Evolutionary conservation across 371 early-diverging fungal genomes (phyloP), one percentile per base, ranked within the genome.

Genomic region (Choanephora cucurbitarum): DNA sequence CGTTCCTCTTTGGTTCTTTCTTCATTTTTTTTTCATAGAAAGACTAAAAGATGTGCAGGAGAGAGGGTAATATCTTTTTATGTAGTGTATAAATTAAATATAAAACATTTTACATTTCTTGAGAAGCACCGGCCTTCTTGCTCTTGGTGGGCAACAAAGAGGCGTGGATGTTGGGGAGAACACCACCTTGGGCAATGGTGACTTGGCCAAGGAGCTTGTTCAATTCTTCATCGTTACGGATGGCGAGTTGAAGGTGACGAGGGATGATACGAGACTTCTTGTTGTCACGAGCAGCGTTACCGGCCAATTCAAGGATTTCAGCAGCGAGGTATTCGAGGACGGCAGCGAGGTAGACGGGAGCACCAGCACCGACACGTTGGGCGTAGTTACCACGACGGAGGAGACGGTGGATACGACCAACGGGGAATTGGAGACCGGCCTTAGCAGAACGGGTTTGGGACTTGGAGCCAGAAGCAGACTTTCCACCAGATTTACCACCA

Each of bases 241-340:
- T 92, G 82, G 96, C 95, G 60, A 92, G 84, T 72, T 92, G 92
- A 58, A 93, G 73, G 79, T 93, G 92, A 64, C 92, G 90, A 62
- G 91, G 92, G 68, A 92, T 93, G 74, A 96, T 93, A 84, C 94
- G 90, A 61, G 91, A 85, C 88, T 93, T 95, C 88, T 92, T 92
- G 88, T 95, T 94, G 78, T 95, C 96, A 66, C 94, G 90, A 55
- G 94, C 93, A 64, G 95, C 95, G 80, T 94, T 97, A 64, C 96
- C 96, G 50, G 96, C 96, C 70, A 95, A 84, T 80, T 97, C 95
- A 62, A 95, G 91, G 58, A 95, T 94, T 88, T 97, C 97, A 73
- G 96, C 96, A 69, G 91, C 90, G 66, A 97, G 84, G 84, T 97
- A 97, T 82, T 95, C 95, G 62, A 97, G 88, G 49, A 95, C 95